Base-by-base conservation (phyloP, 371 early-diverging fungal species). In the Rhizopus sp. region DNA sequence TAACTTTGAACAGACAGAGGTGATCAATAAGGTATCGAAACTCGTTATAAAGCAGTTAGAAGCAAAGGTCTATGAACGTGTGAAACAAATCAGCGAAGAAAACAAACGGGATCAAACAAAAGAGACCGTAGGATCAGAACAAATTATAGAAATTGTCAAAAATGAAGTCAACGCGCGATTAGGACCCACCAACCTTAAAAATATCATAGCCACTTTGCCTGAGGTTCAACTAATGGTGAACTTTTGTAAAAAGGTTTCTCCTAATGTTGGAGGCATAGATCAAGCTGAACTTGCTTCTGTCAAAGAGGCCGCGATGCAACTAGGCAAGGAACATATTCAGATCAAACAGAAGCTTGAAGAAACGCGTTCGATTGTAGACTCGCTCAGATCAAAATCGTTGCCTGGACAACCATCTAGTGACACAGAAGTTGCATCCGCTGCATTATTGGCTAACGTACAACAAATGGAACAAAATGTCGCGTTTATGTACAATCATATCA, bases 401-500 rank as follows among this genome's bases (percentile, higher is more conserved):
- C 4, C 23, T 23, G 23, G 23, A 23, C 23, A 23, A 23, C 23
- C 23, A 23, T 23, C 23, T 23, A 23, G 23, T 23, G 23, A 23
- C 23, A 23, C 23, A 23, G 23, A 23, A 2, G 23, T 23, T 23
- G 23, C 23, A 23, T 23, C 23, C 23, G 23, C 23, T 23, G 23
- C 23, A 23, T 2, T 23, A 23, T 12, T 60, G 2, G 42, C 56
- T 10, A 60, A 51, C 23, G 53, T 64, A 13, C 57, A 59, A 30
- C 49, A 59, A 12, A 47, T 64, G 23, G 54, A 60, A 9, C 48
- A 35, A 7, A 40, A 57, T n/a, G 39, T 63, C 8, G 10, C 42
- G 0, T 13, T 61, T 4, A 66, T 66, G 23, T 34, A 66, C 50
- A 57, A 57, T 16, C 49, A 57, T 30, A 54, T 66, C 10, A 57